Evolutionary conservation across 2,329 filamentous ascomycete genomes (phyloP), one percentile per base, ranked within the genome.

Genomic region (Ilyonectria mors-panacis): DNA sequence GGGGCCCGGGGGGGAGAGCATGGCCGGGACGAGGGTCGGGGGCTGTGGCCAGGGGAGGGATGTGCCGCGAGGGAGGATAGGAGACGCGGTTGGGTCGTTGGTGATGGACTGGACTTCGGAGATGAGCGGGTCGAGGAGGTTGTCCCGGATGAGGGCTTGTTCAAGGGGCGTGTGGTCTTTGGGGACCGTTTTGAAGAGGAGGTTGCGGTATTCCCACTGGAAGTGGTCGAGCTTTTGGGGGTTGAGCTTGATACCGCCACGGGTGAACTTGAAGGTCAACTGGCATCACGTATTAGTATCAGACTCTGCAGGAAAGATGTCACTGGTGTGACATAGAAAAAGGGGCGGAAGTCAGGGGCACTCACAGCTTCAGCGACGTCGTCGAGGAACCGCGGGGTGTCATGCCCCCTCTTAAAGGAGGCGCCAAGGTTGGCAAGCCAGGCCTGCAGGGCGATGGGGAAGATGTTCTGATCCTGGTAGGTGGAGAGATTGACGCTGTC

Each of bases 261-360:
- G 93, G 3, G 94, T 98, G 81, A 98, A 97, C 76, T 94, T 94
- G 71, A 97, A 86, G 51, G 91, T 90, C 78, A 98, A 95, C 88
- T 94, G 23, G 17, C 17, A 48, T 5, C 26, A 15, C 28, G 48
- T 39, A 57, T 83, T 60, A 81, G 76, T 51, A 66, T 7, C 9
- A 12, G 57, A 15, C n/a, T n/a, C 35, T 42, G 5, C 12, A 2
- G 2, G 5, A 3, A 2, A 6, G 19, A 33, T 4, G 10, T 7
- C 1, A 45, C 12, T 19, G 7, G 30, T 2, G 19, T 23, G 17
- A 15, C 47, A 17, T 33, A 15, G 33, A 56, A 28, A 12, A 55
- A 23, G 37, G 30, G 55, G 21, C 10, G 17, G 9, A 12, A 10
- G 26, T 15, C 9, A 15, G 21, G 53, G 57, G 21, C 39, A 77